Conservation (phyloP, 352 stramenopile genomes). For the Phytophthora pisi region DNA sequence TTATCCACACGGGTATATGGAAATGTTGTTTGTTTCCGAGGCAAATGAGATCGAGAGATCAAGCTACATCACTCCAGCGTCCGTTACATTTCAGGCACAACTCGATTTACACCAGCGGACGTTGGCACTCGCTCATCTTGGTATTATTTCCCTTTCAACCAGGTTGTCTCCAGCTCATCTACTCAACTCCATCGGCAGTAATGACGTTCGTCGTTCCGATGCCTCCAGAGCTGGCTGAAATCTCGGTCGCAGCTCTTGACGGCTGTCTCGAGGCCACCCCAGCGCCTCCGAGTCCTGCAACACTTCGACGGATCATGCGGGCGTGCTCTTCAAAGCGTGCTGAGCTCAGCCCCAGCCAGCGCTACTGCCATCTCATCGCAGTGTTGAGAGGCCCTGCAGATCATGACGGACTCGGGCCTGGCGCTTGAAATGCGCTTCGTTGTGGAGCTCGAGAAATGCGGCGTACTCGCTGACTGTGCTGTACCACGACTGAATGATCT, state of each 20-base stretch:
- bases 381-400: not conserved
- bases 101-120: not conserved
- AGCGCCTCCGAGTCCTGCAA: not conserved
- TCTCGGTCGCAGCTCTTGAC: not conserved
- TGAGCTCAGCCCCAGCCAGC: not conserved
- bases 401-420: not conserved
- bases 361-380: not conserved
- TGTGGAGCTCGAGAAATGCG: not conserved
- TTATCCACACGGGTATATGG: no score
- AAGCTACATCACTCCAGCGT: no score
- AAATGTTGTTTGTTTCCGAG: no score
- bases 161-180: not conserved
- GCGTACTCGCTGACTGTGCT: not conserved
- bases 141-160: not conserved
- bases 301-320: not conserved
- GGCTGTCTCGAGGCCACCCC: not conserved
- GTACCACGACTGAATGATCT: not conserved
- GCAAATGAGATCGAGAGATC: no score
- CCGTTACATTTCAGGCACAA: not conserved
- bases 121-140: not conserved
- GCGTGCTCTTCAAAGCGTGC: not conserved
- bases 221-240: not conserved
- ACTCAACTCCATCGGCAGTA: not conserved
- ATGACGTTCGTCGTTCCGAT: conserved; percentile 3
- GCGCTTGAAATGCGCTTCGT: conserved; percentile 1